These are phyloP conservation scores for Xerocomus brunneocitrinus DNA, from an alignment of 768 basidiomycete genomes.

Conservation along the genomic window DNA sequence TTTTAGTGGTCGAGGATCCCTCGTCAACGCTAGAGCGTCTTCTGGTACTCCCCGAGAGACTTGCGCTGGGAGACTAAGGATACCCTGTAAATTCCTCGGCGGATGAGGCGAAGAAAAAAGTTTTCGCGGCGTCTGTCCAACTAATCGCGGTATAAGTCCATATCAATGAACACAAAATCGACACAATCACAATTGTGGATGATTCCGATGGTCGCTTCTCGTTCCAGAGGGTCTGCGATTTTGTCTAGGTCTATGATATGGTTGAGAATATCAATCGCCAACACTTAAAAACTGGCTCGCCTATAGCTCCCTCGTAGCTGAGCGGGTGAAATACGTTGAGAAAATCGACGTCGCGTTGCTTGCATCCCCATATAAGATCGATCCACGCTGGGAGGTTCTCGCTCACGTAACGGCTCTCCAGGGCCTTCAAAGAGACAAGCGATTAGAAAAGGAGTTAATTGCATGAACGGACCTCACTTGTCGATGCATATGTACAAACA, in stretches of 20 bases:
- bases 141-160: conserved; percentile 33
- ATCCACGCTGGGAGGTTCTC: conserved; percentile 85
- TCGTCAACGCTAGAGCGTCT: conserved; percentile 65
- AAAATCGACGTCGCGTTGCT: conserved; percentile 72
- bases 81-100: conserved; percentile 62
- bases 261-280: not conserved
- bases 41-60: conserved; percentile 77
- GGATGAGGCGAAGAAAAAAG: conserved; percentile 79
- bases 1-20: conserved; percentile 52
- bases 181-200: conserved; percentile 82
- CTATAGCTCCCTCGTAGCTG: conserved; percentile 88
- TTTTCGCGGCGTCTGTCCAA: conserved; percentile 89
- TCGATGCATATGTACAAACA: conserved; percentile 79
- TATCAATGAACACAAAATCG: not conserved
- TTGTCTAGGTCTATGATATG: conserved; percentile 64
- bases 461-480: conserved; percentile 39
- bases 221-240: conserved; percentile 81
- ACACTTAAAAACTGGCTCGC: conserved; percentile 30
- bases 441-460: not conserved
- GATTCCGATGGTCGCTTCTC: conserved; percentile 90
- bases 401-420: conserved; percentile 86
- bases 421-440: conserved; percentile 45
- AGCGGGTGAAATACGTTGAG: conserved; percentile 90
- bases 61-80: conserved; percentile 68
- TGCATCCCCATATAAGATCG: conserved; percentile 88